Evolutionary conservation across 2,329 filamentous ascomycete species (phyloP), one percentile per base, ranked within the genome.

Genomic region (Xylaria sp.): DNA sequence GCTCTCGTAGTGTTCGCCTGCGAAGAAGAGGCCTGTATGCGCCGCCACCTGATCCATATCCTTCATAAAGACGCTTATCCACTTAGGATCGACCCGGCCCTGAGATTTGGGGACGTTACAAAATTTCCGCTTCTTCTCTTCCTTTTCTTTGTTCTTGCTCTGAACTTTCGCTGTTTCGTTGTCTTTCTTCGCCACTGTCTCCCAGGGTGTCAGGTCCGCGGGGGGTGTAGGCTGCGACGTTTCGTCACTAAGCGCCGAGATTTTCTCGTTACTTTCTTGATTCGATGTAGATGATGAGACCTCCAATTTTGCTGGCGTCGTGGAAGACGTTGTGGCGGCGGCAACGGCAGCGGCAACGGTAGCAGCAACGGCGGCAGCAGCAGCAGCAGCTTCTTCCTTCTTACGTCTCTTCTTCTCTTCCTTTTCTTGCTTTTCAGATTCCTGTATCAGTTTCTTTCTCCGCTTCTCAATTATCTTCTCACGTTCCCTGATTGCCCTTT

Each of bases 1-100:
- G 69, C 80, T 81, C 73, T 94, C 91, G 75, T 96, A 95, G 64
- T 92, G 90, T 66, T 89, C 84, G 6, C 90, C 89, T 0, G 88
- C 80, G 13, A 92, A 87, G 80, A 97, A 97, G 58, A 97, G 81
- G 0, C 91, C 90, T 68, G 92, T 95, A 77, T 97, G 94, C 10
- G 94, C 94, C 6, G 88, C 89, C 0, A 97, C 91, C 78, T 97
- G 92, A 75, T 97, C 94, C 67, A 96, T 89, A 59, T 89, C 89
- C 65, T 90, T 86, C 92, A 97, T 96, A 73, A 89, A 90, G 2
- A 97, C 86, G 50, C 90, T 84, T 0, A 94, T 82, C 94, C 94
- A 97, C 17, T 89, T 87, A 4, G 86, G 81, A 76, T 97, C 93
- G 49, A 84, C 81, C 66, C 83, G 81, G 6, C 88, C 89, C 59